Base-by-base conservation (phyloP, 2,329 filamentous ascomycete species). In the Beauveria rudraprayagi region DNA sequence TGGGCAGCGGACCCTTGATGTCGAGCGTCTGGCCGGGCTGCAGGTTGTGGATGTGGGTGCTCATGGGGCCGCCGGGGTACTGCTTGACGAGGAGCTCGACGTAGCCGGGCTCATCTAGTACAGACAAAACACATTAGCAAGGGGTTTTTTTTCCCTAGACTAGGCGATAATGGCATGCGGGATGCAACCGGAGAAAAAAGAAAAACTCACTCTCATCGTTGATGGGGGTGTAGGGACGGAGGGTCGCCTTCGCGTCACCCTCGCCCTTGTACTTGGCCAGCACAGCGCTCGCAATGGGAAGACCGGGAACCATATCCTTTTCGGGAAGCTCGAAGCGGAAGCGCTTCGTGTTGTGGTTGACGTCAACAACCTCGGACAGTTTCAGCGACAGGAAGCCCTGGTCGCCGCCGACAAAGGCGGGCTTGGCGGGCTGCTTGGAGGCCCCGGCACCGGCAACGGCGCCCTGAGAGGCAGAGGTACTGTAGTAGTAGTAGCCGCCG, bases 291-390 rank as follows among this genome's bases (percentile, higher is more conserved):
- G 93, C 86, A 65, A 96, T 79, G 41, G 83, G 77, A 62, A 99
- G 78, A 50, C 94, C 94, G 62, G 90, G 93, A 58, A 96, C 88
- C 76, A 88, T 85, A 72, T 96, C 89, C 65, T 85, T 81, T 73
- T 95, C 90, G 17, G 91, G 90, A 48, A 97, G 85, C 70, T 88
- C 86, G 77, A 99, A 97, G 68, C 90, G 87, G 72, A 97, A 82
- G 69, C 84, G 87, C 86, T 97, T 97, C 69, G 92, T 95, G 82
- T 97, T 97, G 82, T 92, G 89, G 80, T 91, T 97, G 78, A 97
- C 77, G 51, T 80, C 77, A 77, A 96, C 89, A 55, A 92, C 83
- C 61, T 88, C 85, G 61, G 91, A 84, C 61, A 97, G 81, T 77
- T 89, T 87, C 67, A 97, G 82, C 64, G 86, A 86, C 65, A 97